Evolutionary conservation across 805 yeast species (phyloP), one percentile per base, ranked within the genome.

Genomic region (Kodamaea kaohsiungensis): DNA sequence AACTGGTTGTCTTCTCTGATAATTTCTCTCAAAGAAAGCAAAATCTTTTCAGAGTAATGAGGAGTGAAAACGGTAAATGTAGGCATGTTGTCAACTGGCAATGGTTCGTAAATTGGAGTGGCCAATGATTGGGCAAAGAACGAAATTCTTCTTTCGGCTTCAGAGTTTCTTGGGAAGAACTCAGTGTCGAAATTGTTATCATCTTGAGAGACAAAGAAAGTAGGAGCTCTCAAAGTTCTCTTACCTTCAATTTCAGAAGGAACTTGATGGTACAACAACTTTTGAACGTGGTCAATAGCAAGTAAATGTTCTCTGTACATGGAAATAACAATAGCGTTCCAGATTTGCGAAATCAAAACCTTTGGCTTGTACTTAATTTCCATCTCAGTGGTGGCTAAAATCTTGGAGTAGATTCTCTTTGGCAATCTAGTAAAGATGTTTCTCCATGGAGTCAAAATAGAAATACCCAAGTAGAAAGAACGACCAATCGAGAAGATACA

Each of bases 81-180:
- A 61, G 99, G 99, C 99, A 95, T 95, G 81, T 93, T 93, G 75
- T 95, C 99, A 63, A 96, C 98, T 45, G 99, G 99, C 69, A 95
- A 81, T 58, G 99, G 98, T 78, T 95, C 99, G 59, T 97, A 97
- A 65, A 95, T 92, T 63, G 99, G 99, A 56, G 99, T 95, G 51
- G 99, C 96, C 74, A 95, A 81, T 9, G 98, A 92, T 76, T 95
- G 99, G 56, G 99, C 99, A 78, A 95, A 95, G 88, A 96, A 95
- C 56, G 98, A 90, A 65, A 95, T 92, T 83, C 99, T 95, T 81
- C 99, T 92, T 79, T 96, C 99, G 60, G 99, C 99, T 76, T 95
- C 99, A 46, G 97, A 91, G 74, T 93, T 85, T 67, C 86, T 82
- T 64, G 99, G 98, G 89, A 95, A 95, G 70, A 91, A 96, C 80